Evolutionary conservation across 805 yeast species (phyloP).

Genomic region (Candida argentea): DNA sequence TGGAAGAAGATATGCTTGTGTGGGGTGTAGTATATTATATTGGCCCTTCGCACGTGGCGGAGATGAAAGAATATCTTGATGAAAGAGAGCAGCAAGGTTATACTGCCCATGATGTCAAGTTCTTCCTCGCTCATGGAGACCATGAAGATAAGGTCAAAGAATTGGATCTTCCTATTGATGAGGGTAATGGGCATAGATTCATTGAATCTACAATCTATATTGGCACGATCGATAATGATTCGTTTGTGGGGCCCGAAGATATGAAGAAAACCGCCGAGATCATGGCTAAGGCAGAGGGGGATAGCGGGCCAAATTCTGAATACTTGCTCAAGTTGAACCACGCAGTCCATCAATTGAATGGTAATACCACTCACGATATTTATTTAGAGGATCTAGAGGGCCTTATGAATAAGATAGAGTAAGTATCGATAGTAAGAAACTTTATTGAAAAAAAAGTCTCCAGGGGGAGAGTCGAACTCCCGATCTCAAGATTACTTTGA

Average conservation of each 20-base stretch:
- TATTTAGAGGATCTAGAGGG: constrained; percentile 24
- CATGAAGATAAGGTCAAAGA: constrained; percentile 3
- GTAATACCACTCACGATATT: constrained; percentile 14
- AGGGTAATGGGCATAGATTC: constrained; percentile 26
- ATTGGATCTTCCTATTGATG: constrained; percentile 4
- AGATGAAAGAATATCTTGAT: constrained; percentile 63
- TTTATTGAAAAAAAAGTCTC: constrained; percentile 18
- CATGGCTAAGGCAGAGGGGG: constrained; percentile 54
- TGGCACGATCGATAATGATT: constrained; percentile 70
- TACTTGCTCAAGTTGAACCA: constrained; percentile 48
- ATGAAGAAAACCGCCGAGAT: constrained; percentile 48
- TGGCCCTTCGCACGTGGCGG: constrained; percentile 48
- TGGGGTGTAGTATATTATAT: constrained; percentile 84
- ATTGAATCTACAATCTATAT: constrained; percentile 64
- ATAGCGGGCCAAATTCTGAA: constrained; percentile 73
- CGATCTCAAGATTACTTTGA: constrained; percentile 36
- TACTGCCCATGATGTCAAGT: constrained; percentile 55
- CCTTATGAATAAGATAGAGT: constrained; percentile 4
- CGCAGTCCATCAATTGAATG: constrained; percentile 27
- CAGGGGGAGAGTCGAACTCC: constrained; percentile 43
- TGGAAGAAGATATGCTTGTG: constrained; percentile 38
- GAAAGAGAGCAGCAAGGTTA: constrained; percentile 87
- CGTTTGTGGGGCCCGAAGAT: constrained; percentile 78
- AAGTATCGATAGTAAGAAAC: background rate
- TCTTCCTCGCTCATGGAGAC: constrained; percentile 33